These are phyloP conservation scores for Hymenochaete sp. DNA, from an alignment of 1,284 basidiomycete species.

Conservation along the genomic window DNA sequence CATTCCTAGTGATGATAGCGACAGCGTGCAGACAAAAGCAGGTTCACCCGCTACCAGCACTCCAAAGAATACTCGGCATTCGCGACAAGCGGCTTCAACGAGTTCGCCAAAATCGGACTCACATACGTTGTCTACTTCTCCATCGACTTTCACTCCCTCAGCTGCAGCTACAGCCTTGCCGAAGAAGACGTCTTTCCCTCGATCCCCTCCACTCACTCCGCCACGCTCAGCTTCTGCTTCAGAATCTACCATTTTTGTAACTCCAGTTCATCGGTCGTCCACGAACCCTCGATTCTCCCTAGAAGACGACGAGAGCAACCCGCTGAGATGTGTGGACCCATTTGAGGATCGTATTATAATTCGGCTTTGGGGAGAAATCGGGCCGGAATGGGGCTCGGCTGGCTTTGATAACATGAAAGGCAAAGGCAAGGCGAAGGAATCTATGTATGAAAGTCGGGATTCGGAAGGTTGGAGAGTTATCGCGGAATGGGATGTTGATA, in stretches of 20 bases:
- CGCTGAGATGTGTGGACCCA: constrained; percentile 39
- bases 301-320: constrained; percentile 39
- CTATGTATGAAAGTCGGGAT: constrained; percentile 11
- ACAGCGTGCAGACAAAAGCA: too few relatives aligned
- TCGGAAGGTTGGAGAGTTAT: constrained; percentile 50
- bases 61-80: not conserved
- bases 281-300: constrained; percentile 68
- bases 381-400: constrained; percentile 33
- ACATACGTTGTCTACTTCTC: constrained; percentile 2
- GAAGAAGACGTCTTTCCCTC: constrained; percentile 10
- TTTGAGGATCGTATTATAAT: constrained; percentile 42
- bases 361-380: constrained; percentile 49
- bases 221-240: constrained; percentile 8
- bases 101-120: not conserved
- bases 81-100: constrained; percentile 7
- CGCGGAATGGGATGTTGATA: constrained; percentile 58
- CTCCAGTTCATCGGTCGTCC: constrained; percentile 60
- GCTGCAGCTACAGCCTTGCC: not conserved
- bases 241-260: constrained; percentile 42
- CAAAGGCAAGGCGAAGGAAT: constrained; percentile 21
- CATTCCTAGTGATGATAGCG: constrained; percentile 26
- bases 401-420: constrained; percentile 29
- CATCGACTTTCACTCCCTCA: not conserved
- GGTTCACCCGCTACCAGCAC: too few relatives aligned
- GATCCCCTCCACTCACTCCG: constrained; percentile 17